Percentiles rank a stretch among this genome's conserved stretches.
Evolutionary conservation across 768 basidiomycete genomes (phyloP).

Genomic region (Boletus reticuloceps): DNA sequence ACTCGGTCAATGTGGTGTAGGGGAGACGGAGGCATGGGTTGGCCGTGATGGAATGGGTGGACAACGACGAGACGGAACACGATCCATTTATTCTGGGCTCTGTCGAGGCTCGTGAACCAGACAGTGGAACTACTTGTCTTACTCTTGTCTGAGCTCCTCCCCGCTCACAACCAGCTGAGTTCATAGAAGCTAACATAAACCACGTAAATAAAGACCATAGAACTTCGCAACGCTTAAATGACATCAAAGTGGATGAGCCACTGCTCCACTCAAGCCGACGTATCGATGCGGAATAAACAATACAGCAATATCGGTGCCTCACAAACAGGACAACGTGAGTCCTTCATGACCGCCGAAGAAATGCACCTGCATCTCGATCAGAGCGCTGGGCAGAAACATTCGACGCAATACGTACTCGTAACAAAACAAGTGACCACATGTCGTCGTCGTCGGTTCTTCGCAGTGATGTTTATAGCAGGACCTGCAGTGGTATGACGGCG

Average conservation of each 20-base stretch:
- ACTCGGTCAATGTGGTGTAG: too few species aligned
- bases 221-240: not conserved
- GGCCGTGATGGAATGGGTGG: too few species aligned
- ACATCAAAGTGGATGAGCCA: not conserved
- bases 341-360: conserved; percentile 44
- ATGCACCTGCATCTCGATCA: conserved; percentile 45
- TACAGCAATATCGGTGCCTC: conserved; percentile 50
- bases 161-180: not conserved
- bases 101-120: too few species aligned
- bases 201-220: not conserved
- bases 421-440: conserved; percentile 67
- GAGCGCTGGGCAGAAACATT: not conserved
- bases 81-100: too few species aligned
- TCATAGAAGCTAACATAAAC: conserved; percentile 1
- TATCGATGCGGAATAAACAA: conserved; percentile 53
- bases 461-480: conserved; percentile 48
- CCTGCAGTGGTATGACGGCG: conserved; percentile 44
- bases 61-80: too few species aligned
- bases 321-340: conserved; percentile 52
- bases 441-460: conserved; percentile 54
- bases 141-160: too few species aligned
- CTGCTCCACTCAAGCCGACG: conserved; percentile 23
- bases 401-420: conserved; percentile 33
- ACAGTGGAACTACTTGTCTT: too few species aligned
- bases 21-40: too few species aligned